These are phyloP conservation scores for Fusarium xyrophilum DNA, from an alignment of 2,329 filamentous ascomycete genomes.

Conservation along the genomic window DNA sequence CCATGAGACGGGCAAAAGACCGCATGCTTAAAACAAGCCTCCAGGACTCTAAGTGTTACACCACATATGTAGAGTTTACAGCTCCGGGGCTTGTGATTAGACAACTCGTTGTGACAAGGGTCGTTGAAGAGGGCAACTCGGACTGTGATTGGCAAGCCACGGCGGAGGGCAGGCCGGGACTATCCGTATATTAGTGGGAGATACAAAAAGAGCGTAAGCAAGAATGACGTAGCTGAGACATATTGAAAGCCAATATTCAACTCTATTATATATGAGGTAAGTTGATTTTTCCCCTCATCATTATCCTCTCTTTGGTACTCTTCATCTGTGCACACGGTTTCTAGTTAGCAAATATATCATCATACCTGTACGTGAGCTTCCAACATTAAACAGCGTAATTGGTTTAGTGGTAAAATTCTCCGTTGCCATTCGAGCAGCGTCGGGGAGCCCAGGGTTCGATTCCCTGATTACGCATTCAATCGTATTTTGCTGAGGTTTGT, in stretches of 20 bases:
- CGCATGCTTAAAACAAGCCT: background rate
- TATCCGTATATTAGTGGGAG: background rate
- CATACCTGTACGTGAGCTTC: too few relatives aligned
- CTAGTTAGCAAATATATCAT: too few relatives aligned
- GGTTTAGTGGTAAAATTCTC: slow-evolving; percentile 28
- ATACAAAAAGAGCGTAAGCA: background rate
- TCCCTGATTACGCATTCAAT: slow-evolving; percentile 12
- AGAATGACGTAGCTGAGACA: background rate
- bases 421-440: slow-evolving; percentile 18
- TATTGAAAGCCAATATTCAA: too few relatives aligned
- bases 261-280: background rate
- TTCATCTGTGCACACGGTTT: background rate
- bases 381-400: slow-evolving; percentile 20
- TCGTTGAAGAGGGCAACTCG: background rate
- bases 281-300: background rate
- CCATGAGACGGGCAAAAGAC: background rate
- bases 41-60: background rate
- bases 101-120: background rate
- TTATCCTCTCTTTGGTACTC: too few relatives aligned
- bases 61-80: background rate
- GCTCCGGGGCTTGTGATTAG: background rate
- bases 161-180: background rate
- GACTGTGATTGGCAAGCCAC: background rate
- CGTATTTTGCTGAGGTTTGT: accelerated
- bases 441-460: slow-evolving; percentile 23